Evolutionary conservation across 352 stramenopile genomes (phyloP).

Genomic region (Peronospora farinosa): DNA sequence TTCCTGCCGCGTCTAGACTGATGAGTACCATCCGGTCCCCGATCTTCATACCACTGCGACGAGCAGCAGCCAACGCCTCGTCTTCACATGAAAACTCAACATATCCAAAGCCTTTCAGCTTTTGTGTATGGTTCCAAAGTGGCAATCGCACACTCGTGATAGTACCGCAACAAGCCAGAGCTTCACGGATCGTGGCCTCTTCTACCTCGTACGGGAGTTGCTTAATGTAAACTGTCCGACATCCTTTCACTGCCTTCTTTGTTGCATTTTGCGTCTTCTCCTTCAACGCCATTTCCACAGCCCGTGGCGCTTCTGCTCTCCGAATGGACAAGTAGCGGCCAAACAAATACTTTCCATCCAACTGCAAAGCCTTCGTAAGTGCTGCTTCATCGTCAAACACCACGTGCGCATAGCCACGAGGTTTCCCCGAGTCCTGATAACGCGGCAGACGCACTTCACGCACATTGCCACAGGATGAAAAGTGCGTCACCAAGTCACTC

Average conservation of each 20-base stretch:
- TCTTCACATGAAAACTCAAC: conserved; percentile 82
- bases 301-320: conserved; percentile 62
- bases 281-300: conserved; percentile 59
- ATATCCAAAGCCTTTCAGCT: conserved; percentile 96
- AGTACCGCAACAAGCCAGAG: conserved; percentile 81
- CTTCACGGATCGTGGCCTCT: conserved; percentile 75
- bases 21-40: conserved; percentile 86
- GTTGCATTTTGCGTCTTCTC: conserved; percentile 59
- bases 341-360: conserved; percentile 87
- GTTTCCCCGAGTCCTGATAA: conserved; percentile 88
- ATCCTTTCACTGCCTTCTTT: conserved; percentile 75
- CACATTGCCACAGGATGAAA: conserved; percentile 82
- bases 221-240: conserved; percentile 91
- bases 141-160: conserved; percentile 91
- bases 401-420: conserved; percentile 89
- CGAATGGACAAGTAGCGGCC: conserved; percentile 88
- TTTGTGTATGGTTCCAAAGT: conserved; percentile 90
- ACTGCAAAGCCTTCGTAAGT: conserved; percentile 72
- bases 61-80: conserved; percentile 58
- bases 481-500: conserved; percentile 88
- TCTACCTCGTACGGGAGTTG: conserved; percentile 92
- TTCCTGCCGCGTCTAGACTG: conserved; percentile 86
- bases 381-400: conserved; percentile 81
- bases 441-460: conserved; percentile 91
- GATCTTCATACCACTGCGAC: conserved; percentile 83